Percentiles rank a stretch among this genome's conserved stretches.
phyloP scores from a whole-genome alignment of 2,329 filamentous ascomycete genomes.

The Fusarium albosuccineum region DNA sequence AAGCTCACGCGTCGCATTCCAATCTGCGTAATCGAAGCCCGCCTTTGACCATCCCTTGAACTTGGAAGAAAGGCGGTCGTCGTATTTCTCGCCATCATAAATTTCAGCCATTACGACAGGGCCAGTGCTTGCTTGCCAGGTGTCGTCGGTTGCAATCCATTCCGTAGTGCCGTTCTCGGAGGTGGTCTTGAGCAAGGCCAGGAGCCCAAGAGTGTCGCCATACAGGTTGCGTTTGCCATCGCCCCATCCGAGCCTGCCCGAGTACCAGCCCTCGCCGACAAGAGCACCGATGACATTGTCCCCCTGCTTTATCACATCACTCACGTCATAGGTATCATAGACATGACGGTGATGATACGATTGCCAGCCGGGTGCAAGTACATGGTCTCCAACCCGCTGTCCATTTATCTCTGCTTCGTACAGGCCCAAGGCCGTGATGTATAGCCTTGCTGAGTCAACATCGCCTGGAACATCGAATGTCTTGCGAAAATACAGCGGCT shows the following conservation, averaged over 20 bases:
- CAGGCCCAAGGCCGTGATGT: constrained; percentile 61
- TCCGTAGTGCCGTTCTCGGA: constrained; percentile 48
- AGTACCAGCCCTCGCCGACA: constrained; percentile 64
- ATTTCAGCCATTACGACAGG: constrained; percentile 55
- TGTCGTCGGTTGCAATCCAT: constrained; percentile 51
- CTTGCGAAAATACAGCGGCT: constrained; percentile 52
- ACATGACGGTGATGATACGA: constrained; percentile 63
- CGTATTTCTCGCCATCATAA: constrained; percentile 65
- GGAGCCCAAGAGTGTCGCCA: constrained; percentile 55
- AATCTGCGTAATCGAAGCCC: constrained; percentile 53
- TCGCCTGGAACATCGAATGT: constrained; percentile 44
- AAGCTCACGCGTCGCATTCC: constrained; percentile 47
- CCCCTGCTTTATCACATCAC: constrained; percentile 55
- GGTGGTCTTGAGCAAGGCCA: constrained; percentile 52
- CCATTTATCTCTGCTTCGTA: constrained; percentile 64
- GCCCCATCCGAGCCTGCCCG: constrained; percentile 49
- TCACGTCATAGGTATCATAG: constrained; percentile 68
- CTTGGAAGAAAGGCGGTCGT: constrained; percentile 46
- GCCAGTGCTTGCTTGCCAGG: constrained; percentile 52
- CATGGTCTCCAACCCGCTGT: constrained; percentile 40
- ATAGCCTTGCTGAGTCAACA: constrained; percentile 57
- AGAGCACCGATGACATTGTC: constrained; percentile 53
- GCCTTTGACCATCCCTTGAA: constrained; percentile 48
- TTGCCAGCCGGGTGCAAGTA: constrained; percentile 66
- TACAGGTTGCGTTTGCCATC: constrained; percentile 43